Evolutionary conservation across 805 yeast species (phyloP).

Genomic region (Candida quercuum): DNA sequence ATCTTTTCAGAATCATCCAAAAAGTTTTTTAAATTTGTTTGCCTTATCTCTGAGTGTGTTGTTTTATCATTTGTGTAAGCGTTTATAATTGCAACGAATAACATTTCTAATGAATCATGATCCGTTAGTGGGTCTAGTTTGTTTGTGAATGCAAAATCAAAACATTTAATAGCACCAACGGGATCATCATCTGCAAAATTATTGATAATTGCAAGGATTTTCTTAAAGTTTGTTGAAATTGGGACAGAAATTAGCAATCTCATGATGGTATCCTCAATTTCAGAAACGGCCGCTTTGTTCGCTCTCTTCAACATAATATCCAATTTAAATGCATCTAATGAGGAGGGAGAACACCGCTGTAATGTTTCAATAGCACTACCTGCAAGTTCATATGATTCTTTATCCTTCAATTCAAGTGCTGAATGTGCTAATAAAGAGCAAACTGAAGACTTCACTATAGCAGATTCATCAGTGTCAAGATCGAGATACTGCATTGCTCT

Average conservation of each 20-base stretch:
- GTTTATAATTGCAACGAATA: conserved; percentile 25
- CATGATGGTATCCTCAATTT: conserved; percentile 28
- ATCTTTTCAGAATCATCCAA: conserved; percentile 25
- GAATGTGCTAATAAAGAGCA: conserved; percentile 24
- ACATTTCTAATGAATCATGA: conserved; percentile 17
- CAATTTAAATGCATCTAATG: conserved; percentile 28
- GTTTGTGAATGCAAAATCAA: conserved; percentile 30
- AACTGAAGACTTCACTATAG: conserved; percentile 18
- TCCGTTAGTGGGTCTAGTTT: conserved; percentile 24
- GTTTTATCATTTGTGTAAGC: conserved; percentile 23
- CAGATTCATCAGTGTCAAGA: conserved; percentile 12
- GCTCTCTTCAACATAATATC: conserved; percentile 20
- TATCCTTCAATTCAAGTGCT: conserved; percentile 19
- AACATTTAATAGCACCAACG: conserved; percentile 25
- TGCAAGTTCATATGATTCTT: conserved; percentile 17
- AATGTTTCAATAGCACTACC: conserved; percentile 19
- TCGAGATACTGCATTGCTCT: conserved; percentile 10
- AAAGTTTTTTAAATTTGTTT: conserved; percentile 20
- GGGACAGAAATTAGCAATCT: conserved; percentile 30
- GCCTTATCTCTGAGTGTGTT: conserved; percentile 17
- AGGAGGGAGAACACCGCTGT: conserved; percentile 22
- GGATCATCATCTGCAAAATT: conserved; percentile 24
- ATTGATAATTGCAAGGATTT: conserved; percentile 23
- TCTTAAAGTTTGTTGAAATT: conserved; percentile 17
- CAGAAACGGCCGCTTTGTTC: conserved; percentile 6